These are phyloP conservation scores for Cymbidium sinense DNA, from an alignment of 106 monocot species.

Conservation along the genomic window DNA sequence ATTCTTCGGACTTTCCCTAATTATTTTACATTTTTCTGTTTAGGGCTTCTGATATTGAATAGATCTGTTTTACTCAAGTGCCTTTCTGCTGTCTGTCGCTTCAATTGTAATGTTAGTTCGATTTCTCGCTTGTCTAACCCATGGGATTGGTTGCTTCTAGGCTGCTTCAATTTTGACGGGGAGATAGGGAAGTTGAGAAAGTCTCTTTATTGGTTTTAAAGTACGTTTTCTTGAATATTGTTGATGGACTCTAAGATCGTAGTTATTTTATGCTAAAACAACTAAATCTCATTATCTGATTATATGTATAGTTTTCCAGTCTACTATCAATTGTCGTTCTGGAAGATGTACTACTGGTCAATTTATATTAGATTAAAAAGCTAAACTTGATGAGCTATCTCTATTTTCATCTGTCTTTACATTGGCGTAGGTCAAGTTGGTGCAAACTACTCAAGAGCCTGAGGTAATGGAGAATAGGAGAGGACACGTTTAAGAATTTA, in stretches of 20 bases:
- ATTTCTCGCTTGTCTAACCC: neutral
- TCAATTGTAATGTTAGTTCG: neutral
- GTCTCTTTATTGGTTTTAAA: too few relatives aligned
- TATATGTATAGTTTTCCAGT: neutral
- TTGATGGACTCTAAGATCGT: too few relatives aligned
- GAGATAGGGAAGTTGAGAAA: too few relatives aligned
- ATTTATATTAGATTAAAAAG: neutral
- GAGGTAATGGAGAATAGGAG: neutral
- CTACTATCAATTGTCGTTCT: neutral
- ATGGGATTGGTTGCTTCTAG: neutral
- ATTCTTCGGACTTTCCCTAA: neutral
- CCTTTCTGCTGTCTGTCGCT: too few relatives aligned
- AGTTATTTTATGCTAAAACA: too few relatives aligned
- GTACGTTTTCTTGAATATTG: too few relatives aligned
- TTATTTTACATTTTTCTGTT: neutral
- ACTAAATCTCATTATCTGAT: neutral
- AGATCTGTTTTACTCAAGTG: neutral
- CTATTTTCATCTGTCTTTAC: neutral
- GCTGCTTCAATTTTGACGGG: too few relatives aligned
- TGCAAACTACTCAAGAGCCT: neutral
- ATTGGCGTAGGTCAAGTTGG: neutral
- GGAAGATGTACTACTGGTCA: neutral
- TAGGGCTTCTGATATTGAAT: slow-evolving; percentile 26
- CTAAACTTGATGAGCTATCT: neutral
- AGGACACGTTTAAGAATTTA: neutral